Conservation (phyloP, 2,329 filamentous ascomycete species). For the Talaromyces funiculosus region DNA sequence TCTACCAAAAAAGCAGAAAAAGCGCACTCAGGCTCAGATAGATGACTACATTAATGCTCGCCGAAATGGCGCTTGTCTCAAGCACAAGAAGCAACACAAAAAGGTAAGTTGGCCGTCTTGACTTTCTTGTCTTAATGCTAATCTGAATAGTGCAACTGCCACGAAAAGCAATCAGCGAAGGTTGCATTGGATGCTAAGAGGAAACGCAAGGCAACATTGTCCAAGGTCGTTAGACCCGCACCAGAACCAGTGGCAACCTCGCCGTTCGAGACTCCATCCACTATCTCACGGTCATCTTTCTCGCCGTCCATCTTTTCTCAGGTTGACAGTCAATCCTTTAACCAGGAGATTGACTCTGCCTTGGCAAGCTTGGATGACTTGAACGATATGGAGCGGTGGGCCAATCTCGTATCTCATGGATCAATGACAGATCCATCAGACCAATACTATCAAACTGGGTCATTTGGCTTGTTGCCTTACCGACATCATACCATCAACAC, state of each 20-base stretch:
- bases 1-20: conserved; percentile 39
- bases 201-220: neutral
- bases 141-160: conserved; percentile 33
- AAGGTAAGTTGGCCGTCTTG: conserved; percentile 24
- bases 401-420: neutral
- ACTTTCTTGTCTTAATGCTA: conserved; percentile 14
- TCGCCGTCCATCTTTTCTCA: neutral
- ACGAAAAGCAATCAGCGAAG: conserved; percentile 24
- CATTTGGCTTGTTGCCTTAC: neutral
- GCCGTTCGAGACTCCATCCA: neutral
- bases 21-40: conserved; percentile 37
- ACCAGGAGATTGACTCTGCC: conserved; percentile 2
- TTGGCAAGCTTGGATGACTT: neutral
- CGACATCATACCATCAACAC: neutral
- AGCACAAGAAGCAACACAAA: conserved; percentile 41
- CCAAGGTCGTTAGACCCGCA: neutral
- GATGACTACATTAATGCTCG: conserved; percentile 41
- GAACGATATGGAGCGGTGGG: neutral
- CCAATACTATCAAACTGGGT: neutral
- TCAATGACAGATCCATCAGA: neutral
- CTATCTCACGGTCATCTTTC: conserved; percentile 1
- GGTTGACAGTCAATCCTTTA: neutral
- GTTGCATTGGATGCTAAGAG: neutral
- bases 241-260: neutral
- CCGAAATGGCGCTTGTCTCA: conserved; percentile 39